phyloP scores from a whole-genome alignment of 2,329 filamentous ascomycete genomes.

The Fusarium redolens region DNA sequence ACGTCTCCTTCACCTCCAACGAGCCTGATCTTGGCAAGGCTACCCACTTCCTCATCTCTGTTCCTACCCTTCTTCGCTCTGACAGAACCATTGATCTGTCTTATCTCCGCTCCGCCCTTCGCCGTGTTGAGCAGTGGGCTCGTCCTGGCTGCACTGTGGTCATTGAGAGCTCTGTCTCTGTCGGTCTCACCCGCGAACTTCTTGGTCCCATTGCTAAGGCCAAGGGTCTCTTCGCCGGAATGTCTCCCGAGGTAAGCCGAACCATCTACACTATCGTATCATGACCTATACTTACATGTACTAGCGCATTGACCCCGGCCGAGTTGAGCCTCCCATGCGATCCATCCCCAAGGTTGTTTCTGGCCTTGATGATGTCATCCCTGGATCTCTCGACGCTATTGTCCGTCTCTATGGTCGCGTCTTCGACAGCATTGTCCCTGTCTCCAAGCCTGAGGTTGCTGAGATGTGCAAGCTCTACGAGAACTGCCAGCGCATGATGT shows the following conservation, averaged over 20 bases:
- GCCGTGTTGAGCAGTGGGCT: conserved; percentile 53
- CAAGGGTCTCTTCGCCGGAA: conserved; percentile 58
- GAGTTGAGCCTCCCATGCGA: conserved; percentile 52
- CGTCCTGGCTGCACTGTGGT: conserved; percentile 59
- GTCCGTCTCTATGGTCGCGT: conserved; percentile 55
- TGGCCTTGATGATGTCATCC: conserved; percentile 58
- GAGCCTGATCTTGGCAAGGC: conserved; percentile 53
- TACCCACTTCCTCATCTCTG: conserved; percentile 64
- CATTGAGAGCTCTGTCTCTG: conserved; percentile 63
- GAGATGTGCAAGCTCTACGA: conserved; percentile 69
- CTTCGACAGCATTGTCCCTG: conserved; percentile 59
- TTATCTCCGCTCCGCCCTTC: conserved; percentile 57
- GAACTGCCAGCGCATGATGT: conserved; percentile 66
- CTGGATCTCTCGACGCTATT: conserved; percentile 58
- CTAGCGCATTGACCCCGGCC: conserved; percentile 63
- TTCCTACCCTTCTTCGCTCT: conserved; percentile 60
- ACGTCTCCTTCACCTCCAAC: conserved; percentile 50
- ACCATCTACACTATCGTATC: fast-evolving
- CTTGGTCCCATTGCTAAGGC: conserved; percentile 57
- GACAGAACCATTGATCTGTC: conserved; percentile 61
- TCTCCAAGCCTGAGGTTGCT: conserved; percentile 63
- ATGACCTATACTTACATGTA: not conserved
- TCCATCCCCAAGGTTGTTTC: conserved; percentile 65
- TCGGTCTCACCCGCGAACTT: conserved; percentile 65
- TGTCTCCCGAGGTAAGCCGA: conserved; percentile 56